Evolutionary conservation across 2,329 filamentous ascomycete genomes (phyloP).

Genomic region (Hymenoscyphus albidus): DNA sequence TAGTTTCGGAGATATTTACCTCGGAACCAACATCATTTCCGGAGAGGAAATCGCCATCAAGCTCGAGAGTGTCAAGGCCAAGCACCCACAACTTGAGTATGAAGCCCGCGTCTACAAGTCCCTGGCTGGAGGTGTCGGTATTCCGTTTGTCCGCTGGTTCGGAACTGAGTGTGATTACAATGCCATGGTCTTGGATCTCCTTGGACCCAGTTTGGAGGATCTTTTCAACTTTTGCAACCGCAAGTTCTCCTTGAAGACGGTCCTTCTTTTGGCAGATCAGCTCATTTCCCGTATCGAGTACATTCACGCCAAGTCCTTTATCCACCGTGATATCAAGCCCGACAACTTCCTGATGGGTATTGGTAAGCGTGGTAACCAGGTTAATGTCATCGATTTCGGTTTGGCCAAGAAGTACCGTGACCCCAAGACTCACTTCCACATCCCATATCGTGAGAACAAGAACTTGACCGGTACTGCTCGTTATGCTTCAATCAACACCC

Average conservation of each 20-base stretch:
- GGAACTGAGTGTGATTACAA: slow-evolving; percentile 99
- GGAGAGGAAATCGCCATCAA: slow-evolving; percentile 99
- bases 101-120: slow-evolving; percentile 90
- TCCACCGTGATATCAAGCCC: slow-evolving; percentile 99
- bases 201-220: slow-evolving; percentile 93
- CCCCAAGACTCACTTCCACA: slow-evolving; percentile 99
- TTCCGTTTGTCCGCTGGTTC: slow-evolving; percentile 99
- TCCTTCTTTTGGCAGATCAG: slow-evolving; percentile 92
- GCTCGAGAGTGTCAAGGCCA: slow-evolving; percentile 98
- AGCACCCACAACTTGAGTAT: slow-evolving; percentile 98
- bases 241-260: slow-evolving; percentile 98
- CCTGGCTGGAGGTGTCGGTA: slow-evolving; percentile 93
- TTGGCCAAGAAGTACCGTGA: slow-evolving; percentile 99
- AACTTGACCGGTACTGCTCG: slow-evolving; percentile 98
- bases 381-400: slow-evolving; percentile 99
- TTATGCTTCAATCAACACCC: slow-evolving; percentile 98
- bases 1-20: slow-evolving; percentile 97
- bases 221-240: slow-evolving; percentile 99
- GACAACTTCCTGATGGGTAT: slow-evolving; percentile 99
- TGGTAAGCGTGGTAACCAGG: slow-evolving; percentile 97
- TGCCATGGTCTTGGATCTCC: slow-evolving; percentile 96
- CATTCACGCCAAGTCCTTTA: slow-evolving; percentile 99
- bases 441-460: slow-evolving; percentile 99
- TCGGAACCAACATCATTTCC: slow-evolving; percentile 99
- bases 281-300: slow-evolving; percentile 99